Base-by-base conservation (phyloP, 768 basidiomycete species). In the Dendrothele bispora region DNA sequence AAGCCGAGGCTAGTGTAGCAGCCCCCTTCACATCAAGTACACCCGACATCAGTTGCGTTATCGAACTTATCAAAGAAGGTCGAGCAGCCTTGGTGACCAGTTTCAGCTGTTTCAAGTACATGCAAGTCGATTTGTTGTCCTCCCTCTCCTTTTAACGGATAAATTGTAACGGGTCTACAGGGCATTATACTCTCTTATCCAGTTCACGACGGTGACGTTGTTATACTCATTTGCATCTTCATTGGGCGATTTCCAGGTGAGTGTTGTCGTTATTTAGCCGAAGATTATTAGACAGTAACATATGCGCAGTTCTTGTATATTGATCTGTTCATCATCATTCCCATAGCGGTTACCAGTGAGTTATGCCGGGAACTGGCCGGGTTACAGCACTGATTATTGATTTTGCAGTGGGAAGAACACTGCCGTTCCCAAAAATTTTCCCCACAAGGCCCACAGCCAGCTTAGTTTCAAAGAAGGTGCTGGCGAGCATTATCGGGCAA, bases 71-170 rank as follows among this genome's bases (percentile, higher is more conserved):
- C 71, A 92, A 87, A 60, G 95, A 99, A 62, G 97, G 97, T 7
- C 78, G 97, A 36, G 91, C 93, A 7, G 95, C 97, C 1, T 74
- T 99, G 44, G 95, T 97, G 44, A 98, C 97, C 1, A 95, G 93
- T 64, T 99, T 99, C 69, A 95, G 93, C 55, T 98, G 95, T 70
- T 99, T 99, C 83, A 99, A 99, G 68, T 99, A 98, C 61, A 99
- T 99, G 95, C 95, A 57, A 66, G 91, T 74, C 28, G n/a, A 22
- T 14, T 26, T 18, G 37, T 12, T 32, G 28, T 32, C 25, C 38
- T 18, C 34, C 41, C 18, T n/a, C 10, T 25, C 20, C 5, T 24
- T 27, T 56, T 54, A 34, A 62, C 42, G 41, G 44, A 45, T 37
- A 34, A 43, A 3, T 41, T 35, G 29, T 54, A 47, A 15, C 15